Evolutionary conservation across 495 filamentous ascomycete genomes (phyloP).

Genomic region (Hamigera avellanea): DNA sequence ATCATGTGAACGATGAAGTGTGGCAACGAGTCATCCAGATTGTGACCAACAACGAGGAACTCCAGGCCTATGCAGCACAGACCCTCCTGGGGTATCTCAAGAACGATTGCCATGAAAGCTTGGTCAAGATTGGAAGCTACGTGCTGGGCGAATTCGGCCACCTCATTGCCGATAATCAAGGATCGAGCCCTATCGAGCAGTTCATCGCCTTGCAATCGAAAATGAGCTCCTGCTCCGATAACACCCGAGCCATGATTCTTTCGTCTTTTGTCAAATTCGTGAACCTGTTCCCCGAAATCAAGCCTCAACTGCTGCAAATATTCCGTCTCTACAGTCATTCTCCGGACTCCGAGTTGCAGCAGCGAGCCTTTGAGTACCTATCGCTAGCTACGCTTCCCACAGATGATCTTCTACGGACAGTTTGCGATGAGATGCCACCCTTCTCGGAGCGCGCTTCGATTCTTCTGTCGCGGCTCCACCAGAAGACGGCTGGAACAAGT

Average conservation of each 20-base stretch:
- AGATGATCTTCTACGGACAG: constrained; percentile 87
- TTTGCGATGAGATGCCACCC: constrained; percentile 98
- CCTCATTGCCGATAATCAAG: constrained; percentile 86
- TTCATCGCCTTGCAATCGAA: constrained; percentile 88
- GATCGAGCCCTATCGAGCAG: constrained; percentile 95
- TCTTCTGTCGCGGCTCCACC: constrained; percentile 80
- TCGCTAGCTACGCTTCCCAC: constrained; percentile 73
- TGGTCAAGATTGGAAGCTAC: constrained; percentile 96
- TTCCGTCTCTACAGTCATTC: constrained; percentile 92
- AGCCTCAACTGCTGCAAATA: constrained; percentile 80
- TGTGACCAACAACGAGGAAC: constrained; percentile 97
- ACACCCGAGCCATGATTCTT: constrained; percentile 84
- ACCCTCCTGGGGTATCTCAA: constrained; percentile 86
- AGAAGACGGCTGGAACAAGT: constrained; percentile 80
- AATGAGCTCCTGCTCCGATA: constrained; percentile 77
- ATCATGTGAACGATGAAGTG: constrained; percentile 98
- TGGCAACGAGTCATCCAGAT: constrained; percentile 99
- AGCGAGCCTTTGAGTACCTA: constrained; percentile 93
- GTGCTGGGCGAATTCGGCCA: constrained; percentile 95
- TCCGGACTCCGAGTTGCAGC: constrained; percentile 89
- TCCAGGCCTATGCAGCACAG: constrained; percentile 92
- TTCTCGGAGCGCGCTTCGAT: constrained; percentile 94
- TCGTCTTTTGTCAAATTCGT: constrained; percentile 96
- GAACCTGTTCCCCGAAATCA: constrained; percentile 98
- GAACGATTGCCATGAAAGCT: constrained; percentile 86